Evolutionary conservation across 2,329 filamentous ascomycete species (phyloP).

Genomic region (Curvularia sp.): DNA sequence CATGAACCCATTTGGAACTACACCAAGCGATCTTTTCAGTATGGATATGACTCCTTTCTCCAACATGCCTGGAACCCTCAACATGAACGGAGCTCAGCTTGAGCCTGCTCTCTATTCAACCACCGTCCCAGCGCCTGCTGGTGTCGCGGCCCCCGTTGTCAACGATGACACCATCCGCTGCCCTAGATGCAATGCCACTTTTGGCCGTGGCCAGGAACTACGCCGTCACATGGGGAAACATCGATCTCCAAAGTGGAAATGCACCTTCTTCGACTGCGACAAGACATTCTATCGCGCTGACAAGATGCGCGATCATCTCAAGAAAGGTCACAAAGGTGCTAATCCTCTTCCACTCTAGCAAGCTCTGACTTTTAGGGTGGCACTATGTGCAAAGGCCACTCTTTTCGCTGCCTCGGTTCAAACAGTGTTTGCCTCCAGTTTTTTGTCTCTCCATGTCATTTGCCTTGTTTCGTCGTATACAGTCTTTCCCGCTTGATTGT

Average conservation of each 20-base stretch:
- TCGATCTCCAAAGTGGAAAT: slow-evolving; percentile 3
- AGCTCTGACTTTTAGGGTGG: neutral
- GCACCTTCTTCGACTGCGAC: slow-evolving; percentile 15
- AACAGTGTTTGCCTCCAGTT: neutral
- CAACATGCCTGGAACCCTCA: neutral
- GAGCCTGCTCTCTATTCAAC: neutral
- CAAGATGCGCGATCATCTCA: slow-evolving; percentile 26
- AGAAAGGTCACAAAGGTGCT: slow-evolving; percentile 12
- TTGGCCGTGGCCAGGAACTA: slow-evolving; percentile 23
- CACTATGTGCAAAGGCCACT: neutral
- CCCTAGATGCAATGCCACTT: slow-evolving; percentile 14
- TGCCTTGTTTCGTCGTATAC: neutral
- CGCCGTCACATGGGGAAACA: slow-evolving; percentile 32
- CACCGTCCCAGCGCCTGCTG: neutral
- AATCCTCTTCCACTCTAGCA: neutral
- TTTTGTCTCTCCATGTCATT: neutral
- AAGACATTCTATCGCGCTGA: slow-evolving; percentile 27
- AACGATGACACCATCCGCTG: slow-evolving; percentile 1
- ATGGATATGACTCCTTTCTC: neutral
- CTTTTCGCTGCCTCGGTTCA: neutral
- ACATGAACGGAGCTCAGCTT: neutral
- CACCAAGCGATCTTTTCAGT: no score
- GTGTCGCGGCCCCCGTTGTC: neutral
- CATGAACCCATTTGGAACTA: neutral
- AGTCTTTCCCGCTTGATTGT: neutral